Conservation (phyloP, 2,329 filamentous ascomycete species). For the Microsporum ferrugineum region DNA sequence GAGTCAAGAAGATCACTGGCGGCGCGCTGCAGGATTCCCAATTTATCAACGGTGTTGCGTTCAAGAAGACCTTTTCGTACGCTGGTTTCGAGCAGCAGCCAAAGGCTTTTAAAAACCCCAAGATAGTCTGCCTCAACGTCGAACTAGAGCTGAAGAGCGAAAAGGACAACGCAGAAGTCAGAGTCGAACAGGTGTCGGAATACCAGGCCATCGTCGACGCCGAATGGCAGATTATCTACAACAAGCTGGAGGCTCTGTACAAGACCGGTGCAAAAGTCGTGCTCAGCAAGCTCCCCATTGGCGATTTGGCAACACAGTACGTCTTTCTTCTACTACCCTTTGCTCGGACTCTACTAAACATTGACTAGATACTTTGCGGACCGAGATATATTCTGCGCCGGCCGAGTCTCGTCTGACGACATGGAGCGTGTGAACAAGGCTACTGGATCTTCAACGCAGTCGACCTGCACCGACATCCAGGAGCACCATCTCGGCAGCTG, state of each 20-base stretch:
- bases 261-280: conserved; percentile 95
- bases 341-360: background rate
- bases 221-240: conserved; percentile 99
- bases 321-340: conserved; percentile 13
- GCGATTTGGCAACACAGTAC: conserved; percentile 86
- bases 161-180: conserved; percentile 97
- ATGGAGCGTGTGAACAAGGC: conserved; percentile 94
- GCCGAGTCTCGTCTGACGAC: conserved; percentile 80
- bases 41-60: conserved; percentile 95
- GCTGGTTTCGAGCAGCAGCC: conserved; percentile 99
- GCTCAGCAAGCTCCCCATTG: conserved; percentile 91
- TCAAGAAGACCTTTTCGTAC: conserved; percentile 99
- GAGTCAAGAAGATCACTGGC: conserved; percentile 95
- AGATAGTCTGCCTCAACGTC: conserved; percentile 95
- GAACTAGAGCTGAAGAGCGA: conserved; percentile 97
- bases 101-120: conserved; percentile 85
- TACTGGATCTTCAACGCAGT: conserved; percentile 83
- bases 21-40: conserved; percentile 91
- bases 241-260: conserved; percentile 92
- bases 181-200: conserved; percentile 95
- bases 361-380: conserved; percentile 73
- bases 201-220: conserved; percentile 99
- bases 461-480: conserved; percentile 91
- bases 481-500: conserved; percentile 82
- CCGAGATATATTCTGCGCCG: conserved; percentile 95